Base-by-base conservation (phyloP, 345 rosid genomes). In the Rhizophora apiculata region DNA sequence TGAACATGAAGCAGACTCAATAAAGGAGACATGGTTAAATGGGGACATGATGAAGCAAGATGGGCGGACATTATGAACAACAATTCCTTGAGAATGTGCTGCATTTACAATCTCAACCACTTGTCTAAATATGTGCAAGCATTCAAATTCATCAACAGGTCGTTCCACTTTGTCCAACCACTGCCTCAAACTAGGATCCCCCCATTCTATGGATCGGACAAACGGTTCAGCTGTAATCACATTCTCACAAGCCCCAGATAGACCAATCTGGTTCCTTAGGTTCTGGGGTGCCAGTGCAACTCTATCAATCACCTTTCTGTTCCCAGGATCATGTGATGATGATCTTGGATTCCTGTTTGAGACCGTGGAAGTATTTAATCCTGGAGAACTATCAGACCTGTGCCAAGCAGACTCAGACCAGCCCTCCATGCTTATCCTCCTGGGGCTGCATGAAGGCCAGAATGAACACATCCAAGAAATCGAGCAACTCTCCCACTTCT, bases 1-100 rank as follows among this genome's bases (percentile, higher is more conserved):
- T 16, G 99, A 94, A 83, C 92, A 89, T 64, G 98, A 92, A 63
- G 96, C 94, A 53, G 99, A 92, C 68, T 95, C 96, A 15, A 95
- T 92, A 88, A 95, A 92, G 24, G 99, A 89, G 68, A 95, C 87
- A 62, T 82, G 96, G 83, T 90, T 88, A 72, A 86, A 92, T 1
- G 99, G 87, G 58, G 99, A 87, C 93, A 95, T 87, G 31, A 89
- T 82, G 58, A 95, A 92, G 84, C 97, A 95, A 34, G 99, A 95
- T 24, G 99, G 99, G 71, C 91, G 82, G 68, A 90, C 90, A 87
- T 90, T 95, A 53, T 90, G 96, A 78, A 95, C 84, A 72, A 88
- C 91, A 54, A 95, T 80, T 82, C 99, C 96, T 83, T 92, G 86
- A 30, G 96, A 90, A 82, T 95, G 97, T 60, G 97, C 96, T 26